Conservation (phyloP, 2,329 filamentous ascomycete genomes). For the Apiospora malaysiana region DNA sequence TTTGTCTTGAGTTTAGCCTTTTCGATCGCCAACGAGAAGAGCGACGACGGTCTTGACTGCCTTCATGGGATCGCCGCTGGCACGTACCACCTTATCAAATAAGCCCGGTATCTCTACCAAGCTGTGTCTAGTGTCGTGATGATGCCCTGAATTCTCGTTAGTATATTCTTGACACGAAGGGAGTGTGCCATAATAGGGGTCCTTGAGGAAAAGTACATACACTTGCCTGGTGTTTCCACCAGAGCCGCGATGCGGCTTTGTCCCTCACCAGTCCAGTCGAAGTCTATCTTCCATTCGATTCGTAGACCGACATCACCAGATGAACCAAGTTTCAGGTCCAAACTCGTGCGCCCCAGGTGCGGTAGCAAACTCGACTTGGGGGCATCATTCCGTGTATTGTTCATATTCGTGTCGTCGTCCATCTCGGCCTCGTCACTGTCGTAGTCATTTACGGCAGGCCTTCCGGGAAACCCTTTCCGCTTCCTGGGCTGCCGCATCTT, state of each 20-base stretch:
- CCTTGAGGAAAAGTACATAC: conserved; percentile 52
- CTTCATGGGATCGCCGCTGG: conserved; percentile 58
- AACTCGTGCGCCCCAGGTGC: conserved; percentile 58
- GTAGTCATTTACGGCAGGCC: conserved; percentile 29
- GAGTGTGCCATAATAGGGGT: neutral
- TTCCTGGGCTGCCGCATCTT: conserved; percentile 36
- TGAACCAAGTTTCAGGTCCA: conserved; percentile 50
- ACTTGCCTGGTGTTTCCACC: conserved; percentile 64
- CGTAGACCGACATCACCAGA: conserved; percentile 46
- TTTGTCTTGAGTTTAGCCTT: conserved; percentile 20
- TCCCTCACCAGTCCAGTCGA: conserved; percentile 78
- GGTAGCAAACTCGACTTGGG: conserved; percentile 55
- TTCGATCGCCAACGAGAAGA: conserved; percentile 57
- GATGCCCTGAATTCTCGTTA: conserved; percentile 56
- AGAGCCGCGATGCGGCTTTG: conserved; percentile 61
- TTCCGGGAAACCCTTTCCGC: conserved; percentile 28
- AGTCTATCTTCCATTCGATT: conserved; percentile 67
- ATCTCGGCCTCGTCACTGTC: conserved; percentile 31
- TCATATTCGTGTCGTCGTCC: conserved; percentile 26
- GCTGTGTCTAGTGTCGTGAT: conserved; percentile 60
- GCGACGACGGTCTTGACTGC: conserved; percentile 66
- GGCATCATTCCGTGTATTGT: conserved; percentile 26
- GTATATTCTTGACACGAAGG: neutral
- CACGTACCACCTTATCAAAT: conserved; percentile 64
- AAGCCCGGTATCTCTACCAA: conserved; percentile 63